A percentile compares a stretch with the other conserved stretches of the same genome.
Evolutionary conservation across 768 basidiomycete species (phyloP).

Genomic region (Gyrodon lividus): DNA sequence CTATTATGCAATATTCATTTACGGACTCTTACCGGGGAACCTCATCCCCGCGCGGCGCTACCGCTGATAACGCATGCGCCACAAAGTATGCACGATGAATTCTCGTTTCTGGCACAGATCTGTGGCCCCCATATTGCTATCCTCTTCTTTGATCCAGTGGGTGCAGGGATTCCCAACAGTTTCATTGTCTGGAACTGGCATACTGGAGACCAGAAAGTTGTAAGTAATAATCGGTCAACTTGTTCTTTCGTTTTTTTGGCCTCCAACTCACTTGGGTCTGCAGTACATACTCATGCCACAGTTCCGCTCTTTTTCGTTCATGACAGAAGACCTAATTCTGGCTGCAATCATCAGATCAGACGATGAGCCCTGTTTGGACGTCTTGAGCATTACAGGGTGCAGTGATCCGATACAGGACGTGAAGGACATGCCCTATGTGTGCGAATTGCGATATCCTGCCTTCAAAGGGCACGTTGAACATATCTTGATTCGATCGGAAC

Average conservation of each 20-base stretch:
- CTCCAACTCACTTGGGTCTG: not conserved
- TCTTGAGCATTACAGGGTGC: conserved; percentile 18
- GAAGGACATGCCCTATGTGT: conserved; percentile 19
- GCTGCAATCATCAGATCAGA: conserved; percentile 13
- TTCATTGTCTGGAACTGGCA: conserved; percentile 38
- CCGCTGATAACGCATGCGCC: conserved; percentile 15
- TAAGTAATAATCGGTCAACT: conserved; percentile 13
- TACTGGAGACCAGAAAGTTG: conserved; percentile 27
- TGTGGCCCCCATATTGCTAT: conserved; percentile 32
- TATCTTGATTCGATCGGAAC: conserved; percentile 34
- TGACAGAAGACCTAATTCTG: conserved; percentile 31
- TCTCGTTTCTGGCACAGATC: conserved; percentile 30
- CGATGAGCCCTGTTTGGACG: conserved; percentile 11
- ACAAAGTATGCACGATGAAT: not conserved
- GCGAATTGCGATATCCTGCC: conserved; percentile 27
- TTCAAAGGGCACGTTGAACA: conserved; percentile 14
- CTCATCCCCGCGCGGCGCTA: conserved; percentile 22
- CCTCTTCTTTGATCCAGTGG: conserved; percentile 19
- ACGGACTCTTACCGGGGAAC: conserved; percentile 29
- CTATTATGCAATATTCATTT: conserved; percentile 26
- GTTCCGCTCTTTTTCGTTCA: conserved; percentile 35
- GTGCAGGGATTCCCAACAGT: conserved; percentile 2
- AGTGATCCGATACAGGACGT: conserved; percentile 2
- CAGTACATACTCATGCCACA: conserved; percentile 21
- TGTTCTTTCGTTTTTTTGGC: not conserved